A percentile compares a stretch with the other conserved stretches of the same genome.
Evolutionary conservation across 805 yeast species (phyloP).

Genomic region (Saturnispora galanensis): DNA sequence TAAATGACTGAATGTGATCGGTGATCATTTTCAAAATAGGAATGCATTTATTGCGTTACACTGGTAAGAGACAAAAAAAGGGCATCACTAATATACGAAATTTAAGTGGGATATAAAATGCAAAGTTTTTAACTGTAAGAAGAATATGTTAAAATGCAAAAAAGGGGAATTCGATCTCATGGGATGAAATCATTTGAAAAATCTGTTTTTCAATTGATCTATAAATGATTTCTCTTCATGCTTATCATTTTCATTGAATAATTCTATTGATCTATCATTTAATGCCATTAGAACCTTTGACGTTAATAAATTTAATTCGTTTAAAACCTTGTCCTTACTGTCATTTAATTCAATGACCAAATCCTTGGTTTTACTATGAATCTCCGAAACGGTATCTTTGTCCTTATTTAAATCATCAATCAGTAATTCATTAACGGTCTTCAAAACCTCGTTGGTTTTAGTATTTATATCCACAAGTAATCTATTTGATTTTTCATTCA

Average conservation of each 20-base stretch:
- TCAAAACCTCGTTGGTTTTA: constrained; percentile 6
- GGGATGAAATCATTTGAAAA: too few species aligned
- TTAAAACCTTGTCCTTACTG: background rate
- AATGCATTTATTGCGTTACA: too few species aligned
- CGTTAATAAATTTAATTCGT: background rate
- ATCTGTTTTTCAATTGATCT: too few species aligned
- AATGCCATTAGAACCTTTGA: background rate
- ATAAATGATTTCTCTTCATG: background rate
- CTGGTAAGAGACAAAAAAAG: too few species aligned
- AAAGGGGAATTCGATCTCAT: too few species aligned
- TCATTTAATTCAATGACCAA: constrained; percentile 1
- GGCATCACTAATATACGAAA: too few species aligned
- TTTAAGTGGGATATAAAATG: too few species aligned
- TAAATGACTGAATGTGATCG: too few species aligned
- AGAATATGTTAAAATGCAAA: too few species aligned
- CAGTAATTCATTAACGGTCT: constrained; percentile 3
- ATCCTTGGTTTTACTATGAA: background rate
- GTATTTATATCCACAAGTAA: constrained; percentile 6
- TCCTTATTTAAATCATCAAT: background rate
- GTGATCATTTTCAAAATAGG: too few species aligned
- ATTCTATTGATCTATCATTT: background rate
- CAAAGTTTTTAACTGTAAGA: too few species aligned
- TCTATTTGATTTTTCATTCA: constrained; percentile 13
- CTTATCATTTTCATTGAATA: background rate
- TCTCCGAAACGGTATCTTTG: background rate